Percentiles rank a stretch among this genome's conserved stretches.
Conservation (phyloP, 2,329 filamentous ascomycete genomes). For the Magnaporthiopsis rhizophila region DNA sequence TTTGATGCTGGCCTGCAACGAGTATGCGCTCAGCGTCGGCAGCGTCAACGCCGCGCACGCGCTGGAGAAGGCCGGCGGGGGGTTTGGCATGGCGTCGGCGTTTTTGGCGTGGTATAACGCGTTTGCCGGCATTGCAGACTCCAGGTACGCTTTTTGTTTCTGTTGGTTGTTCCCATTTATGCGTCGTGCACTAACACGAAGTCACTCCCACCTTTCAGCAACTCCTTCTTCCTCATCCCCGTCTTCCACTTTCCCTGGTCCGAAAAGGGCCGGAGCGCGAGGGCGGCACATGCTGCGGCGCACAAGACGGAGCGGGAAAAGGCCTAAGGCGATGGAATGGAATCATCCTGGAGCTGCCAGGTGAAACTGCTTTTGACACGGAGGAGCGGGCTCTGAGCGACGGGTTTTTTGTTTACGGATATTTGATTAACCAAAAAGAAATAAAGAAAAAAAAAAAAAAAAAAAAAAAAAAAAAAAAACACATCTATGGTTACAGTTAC, state of each 20-base stretch:
- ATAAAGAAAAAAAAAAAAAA: too few species aligned
- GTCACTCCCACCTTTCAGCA: slow-evolving; percentile 37
- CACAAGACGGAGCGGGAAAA: slow-evolving; percentile 2
- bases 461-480: too few species aligned
- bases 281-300: slow-evolving; percentile 21
- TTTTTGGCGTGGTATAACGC: slow-evolving; percentile 87
- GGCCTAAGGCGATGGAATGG: background rate
- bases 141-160: slow-evolving; percentile 37
- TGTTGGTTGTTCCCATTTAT: slow-evolving; percentile 3
- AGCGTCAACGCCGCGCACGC: slow-evolving; percentile 33
- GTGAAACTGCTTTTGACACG: too few species aligned
- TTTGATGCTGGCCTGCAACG: slow-evolving; percentile 60
- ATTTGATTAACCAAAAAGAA: too few species aligned
- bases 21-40: slow-evolving; percentile 48
- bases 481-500: too few species aligned
- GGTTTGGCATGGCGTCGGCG: slow-evolving; percentile 72
- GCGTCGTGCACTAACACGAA: background rate
- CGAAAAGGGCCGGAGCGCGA: slow-evolving; percentile 58
- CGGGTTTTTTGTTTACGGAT: too few species aligned
- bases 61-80: slow-evolving; percentile 63
- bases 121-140: slow-evolving; percentile 71
- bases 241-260: slow-evolving; percentile 96
- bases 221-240: slow-evolving; percentile 83
- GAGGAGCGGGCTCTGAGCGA: too few species aligned
- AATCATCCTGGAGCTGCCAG: too few species aligned